Conservation (phyloP, 2,329 filamentous ascomycete genomes). For the Zasmidium angulare region DNA sequence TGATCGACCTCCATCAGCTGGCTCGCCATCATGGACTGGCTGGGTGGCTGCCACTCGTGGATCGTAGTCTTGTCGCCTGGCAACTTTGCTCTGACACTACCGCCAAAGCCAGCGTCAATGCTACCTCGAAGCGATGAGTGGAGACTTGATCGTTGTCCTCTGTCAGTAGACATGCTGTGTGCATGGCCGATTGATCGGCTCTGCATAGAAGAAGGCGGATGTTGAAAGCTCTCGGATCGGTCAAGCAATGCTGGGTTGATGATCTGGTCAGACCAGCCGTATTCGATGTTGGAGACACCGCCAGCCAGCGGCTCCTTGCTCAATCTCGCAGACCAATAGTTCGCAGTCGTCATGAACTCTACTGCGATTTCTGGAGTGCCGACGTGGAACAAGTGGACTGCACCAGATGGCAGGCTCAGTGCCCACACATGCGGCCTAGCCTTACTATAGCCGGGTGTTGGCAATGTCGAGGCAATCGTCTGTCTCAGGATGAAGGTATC, state of each 20-base stretch:
- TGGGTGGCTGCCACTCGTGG: conserved; percentile 83
- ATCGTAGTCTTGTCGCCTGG: conserved; percentile 83
- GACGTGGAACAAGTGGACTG: conserved; percentile 97
- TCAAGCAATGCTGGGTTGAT: conserved; percentile 56
- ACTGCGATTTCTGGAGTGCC: conserved; percentile 91
- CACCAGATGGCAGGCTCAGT: conserved; percentile 83
- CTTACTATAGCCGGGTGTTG: conserved; percentile 89
- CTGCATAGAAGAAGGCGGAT: conserved; percentile 34
- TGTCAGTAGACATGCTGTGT: conserved; percentile 27
- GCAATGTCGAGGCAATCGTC: conserved; percentile 85
- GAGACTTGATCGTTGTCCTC: conserved; percentile 30
- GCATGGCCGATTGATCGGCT: conserved; percentile 23
- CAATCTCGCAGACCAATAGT: conserved; percentile 95
- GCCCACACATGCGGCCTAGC: conserved; percentile 91
- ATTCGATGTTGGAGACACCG: conserved; percentile 94
- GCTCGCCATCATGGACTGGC: conserved; percentile 85
- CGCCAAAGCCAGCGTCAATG: conserved; percentile 53
- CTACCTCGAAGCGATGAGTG: conserved; percentile 58
- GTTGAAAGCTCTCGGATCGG: conserved; percentile 26
- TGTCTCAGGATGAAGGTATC: conserved; percentile 86
- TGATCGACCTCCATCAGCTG: conserved; percentile 78
- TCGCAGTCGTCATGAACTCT: conserved; percentile 91
- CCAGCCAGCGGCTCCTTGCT: conserved; percentile 92
- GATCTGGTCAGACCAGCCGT: conserved; percentile 88
- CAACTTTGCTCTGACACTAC: conserved; percentile 59